Base-by-base conservation (phyloP, 2,329 filamentous ascomycete species). In the Fusarium liriodendri region DNA sequence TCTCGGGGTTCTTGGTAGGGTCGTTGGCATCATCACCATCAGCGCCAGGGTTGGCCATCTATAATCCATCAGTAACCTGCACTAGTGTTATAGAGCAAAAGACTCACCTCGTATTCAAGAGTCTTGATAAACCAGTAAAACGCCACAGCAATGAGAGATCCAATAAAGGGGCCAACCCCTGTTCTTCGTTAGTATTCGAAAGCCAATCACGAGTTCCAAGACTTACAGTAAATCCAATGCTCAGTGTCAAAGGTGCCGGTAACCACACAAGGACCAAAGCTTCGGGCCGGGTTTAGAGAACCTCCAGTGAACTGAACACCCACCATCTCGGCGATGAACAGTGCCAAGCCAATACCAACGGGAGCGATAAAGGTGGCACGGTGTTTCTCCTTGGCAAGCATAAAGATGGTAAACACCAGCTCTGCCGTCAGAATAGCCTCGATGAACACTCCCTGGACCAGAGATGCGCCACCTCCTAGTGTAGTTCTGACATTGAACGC, bases 361-460 rank as follows among this genome's bases (percentile, higher is more conserved):
- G 86, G 86, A 16, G 86, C 86, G 18, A 87, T 81, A 62, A 86
- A 87, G 1, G 85, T 87, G 0, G 81, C 85, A 6, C 81, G 79
- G 64, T 87, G 86, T 74, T 87, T 86, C 77, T 87, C 86, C 29
- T 85, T 85, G 25, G 86, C 86, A n/a, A 87, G 81, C 85, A 87
- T 87, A 70, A 87, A 86, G 62, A 87, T 86, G 13, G 85, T 84
- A 65, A 87, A 87, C 16, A 86, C 81, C 29, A 88, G 72, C 70
- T 87, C 83, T 13, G 85, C 83, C 4, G 86, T 87, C 18, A 87
- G 78, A 33, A 88, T 80, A 72, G 86, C 85, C 71, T 88, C 86
- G 42, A 88, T 86, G 66, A 88, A 84, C 25, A 87, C 79, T n/a
- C 86, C 86, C 71, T 87, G 85, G 2, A 81, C 83, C 4, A 84